Evolutionary conservation across 306 rosid species (phyloP), one percentile per base, ranked within the genome.

Genomic region (Dryas octopetala): DNA sequence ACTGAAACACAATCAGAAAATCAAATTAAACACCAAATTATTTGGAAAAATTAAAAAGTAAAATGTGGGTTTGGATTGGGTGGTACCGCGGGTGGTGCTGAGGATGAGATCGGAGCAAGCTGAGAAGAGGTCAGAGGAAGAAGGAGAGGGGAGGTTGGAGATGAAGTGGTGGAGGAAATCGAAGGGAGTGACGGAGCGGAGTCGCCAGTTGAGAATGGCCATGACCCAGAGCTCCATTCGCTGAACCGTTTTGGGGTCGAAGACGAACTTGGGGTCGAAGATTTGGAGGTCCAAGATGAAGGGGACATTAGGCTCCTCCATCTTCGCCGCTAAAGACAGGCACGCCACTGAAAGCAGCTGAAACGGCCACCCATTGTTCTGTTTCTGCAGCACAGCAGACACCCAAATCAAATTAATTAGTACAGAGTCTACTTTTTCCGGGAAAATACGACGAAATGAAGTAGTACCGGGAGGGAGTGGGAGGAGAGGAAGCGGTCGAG

Each of bases 301-400:
- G 0, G 96, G 97, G 57, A 86, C 88, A 38, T 52, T 61, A 0
- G 85, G 74, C 65, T 88, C 96, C 66, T 85, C 97, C 93, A 92
- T 90, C 79, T 92, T 92, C 60, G 93, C 93, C 53, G 97, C 97
- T 6, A 92, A 47, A 52, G 93, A 92, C 83, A 90, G 77, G 52
- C 97, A 90, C 7, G 93, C 93, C 79, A 90, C 93, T 3, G 96
- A 81, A n/a, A 90, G 68, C 7, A 92, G 92, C 78, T 87, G 93
- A 80, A 83, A 86, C 74, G 86, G 75, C 97, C 97, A 88, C 73
- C 83, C 86, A 65, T 57, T 70, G 4, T 32, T 32, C 38, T 52
- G 60, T 61, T 66, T 70, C 87, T 76, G 84, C 76, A 7, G 52
- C 7, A 15, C 16, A 11, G 54, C n/a, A 16, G 8, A 60, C 6